phyloP scores from a whole-genome alignment of 2,329 filamentous ascomycete species.

The Fusarium sp. region DNA sequence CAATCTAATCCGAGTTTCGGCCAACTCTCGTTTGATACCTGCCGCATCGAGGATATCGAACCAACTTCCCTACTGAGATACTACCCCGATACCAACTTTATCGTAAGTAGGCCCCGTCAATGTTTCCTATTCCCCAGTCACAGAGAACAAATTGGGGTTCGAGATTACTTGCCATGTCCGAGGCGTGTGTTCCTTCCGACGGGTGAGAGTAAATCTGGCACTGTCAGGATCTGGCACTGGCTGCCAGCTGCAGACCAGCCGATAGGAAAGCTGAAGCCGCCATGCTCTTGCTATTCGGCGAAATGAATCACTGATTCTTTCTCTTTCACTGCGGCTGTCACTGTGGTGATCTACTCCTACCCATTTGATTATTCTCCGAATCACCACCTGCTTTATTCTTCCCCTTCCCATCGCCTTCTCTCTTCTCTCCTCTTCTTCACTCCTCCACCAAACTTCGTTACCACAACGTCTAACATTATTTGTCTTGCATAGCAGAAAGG shows the following conservation, averaged over 20 bases:
- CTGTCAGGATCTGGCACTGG: conserved; percentile 10
- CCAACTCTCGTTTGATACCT: conserved; percentile 15
- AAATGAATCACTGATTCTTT: conserved; percentile 39
- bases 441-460: conserved; percentile 24
- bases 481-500: conserved; percentile 12
- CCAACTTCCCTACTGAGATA: not conserved
- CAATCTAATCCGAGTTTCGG: not conserved
- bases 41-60: not conserved
- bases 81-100: not conserved
- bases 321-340: not conserved
- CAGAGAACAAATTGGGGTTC: too few relatives aligned
- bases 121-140: not conserved
- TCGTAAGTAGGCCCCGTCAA: conserved; percentile 11
- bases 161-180: not conserved
- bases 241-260: conserved; percentile 26
- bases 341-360: not conserved
- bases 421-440: conserved; percentile 22
- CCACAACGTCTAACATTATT: conserved; percentile 29
- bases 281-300: conserved; percentile 8
- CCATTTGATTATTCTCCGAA: conserved; percentile 23
- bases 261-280: conserved; percentile 7
- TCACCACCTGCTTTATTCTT: conserved; percentile 21
- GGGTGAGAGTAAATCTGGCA: not conserved
- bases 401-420: conserved; percentile 17
- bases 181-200: not conserved